Conservation (phyloP, 2,329 filamentous ascomycete genomes). For the Grosmannia clavigera region DNA sequence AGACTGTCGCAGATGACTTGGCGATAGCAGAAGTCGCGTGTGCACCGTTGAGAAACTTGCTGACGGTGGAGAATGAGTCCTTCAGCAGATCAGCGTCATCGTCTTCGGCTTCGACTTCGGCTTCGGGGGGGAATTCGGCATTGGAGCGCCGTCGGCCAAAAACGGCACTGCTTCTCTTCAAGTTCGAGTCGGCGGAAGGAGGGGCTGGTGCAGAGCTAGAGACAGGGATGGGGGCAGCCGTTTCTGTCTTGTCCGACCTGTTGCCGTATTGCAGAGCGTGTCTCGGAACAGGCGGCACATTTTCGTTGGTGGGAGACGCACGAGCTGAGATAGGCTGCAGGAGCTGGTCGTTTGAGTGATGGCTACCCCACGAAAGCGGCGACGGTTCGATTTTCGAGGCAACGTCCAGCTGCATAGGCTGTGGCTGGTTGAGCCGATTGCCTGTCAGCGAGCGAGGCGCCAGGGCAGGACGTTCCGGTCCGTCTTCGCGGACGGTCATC, state of each 20-base stretch:
- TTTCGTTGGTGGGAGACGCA: conserved; percentile 24
- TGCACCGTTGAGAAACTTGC: conserved; percentile 27
- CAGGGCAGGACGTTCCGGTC: conserved; percentile 21
- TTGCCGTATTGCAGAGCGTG: conserved; percentile 21
- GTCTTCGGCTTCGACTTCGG: conserved; percentile 26
- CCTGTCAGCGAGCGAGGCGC: conserved; percentile 32
- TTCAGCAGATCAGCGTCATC: conserved; percentile 41
- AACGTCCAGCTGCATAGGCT: conserved; percentile 35
- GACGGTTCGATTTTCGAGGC: conserved; percentile 31
- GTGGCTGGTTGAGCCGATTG: conserved; percentile 31
- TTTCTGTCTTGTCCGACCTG: conserved; percentile 16
- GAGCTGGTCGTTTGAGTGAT: conserved; percentile 36
- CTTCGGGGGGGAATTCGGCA: conserved; percentile 8
- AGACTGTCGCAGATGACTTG: conserved; percentile 1
- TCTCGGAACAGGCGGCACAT: conserved; percentile 25
- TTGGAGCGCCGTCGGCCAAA: conserved; percentile 18
- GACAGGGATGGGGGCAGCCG: not conserved
- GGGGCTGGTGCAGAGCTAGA: conserved; percentile 1
- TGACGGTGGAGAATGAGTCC: conserved; percentile 37
- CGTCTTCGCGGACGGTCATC: conserved; percentile 30
- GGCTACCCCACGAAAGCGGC: conserved; percentile 38
- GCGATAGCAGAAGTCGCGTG: conserved; percentile 12
- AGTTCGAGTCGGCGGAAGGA: conserved; percentile 22
- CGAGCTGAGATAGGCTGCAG: conserved; percentile 24
- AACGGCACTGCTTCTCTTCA: conserved; percentile 18